Base-by-base conservation (phyloP, 129 eudicot species). In the Mikania micrantha region DNA sequence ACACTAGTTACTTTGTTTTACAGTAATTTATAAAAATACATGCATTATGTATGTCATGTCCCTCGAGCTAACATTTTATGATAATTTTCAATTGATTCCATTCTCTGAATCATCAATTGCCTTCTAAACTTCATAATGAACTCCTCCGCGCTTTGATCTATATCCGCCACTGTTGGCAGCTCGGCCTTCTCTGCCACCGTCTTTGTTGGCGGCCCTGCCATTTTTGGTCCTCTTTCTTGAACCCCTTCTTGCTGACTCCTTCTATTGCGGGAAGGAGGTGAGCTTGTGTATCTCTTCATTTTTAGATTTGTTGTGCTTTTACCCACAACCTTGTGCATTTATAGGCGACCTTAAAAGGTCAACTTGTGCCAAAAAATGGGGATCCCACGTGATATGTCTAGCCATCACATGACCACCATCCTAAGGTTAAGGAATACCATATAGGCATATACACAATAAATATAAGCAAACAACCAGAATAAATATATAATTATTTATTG, bases 51-150 rank as follows among this genome's bases (percentile, higher is more conserved):
- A 39, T 52, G 22, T 59, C 74, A 88, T 25, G 88, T 83, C 25
- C 89, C 87, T 65, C 96, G 81, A 16, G 82, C 82, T 41, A 88
- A 78, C 92, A 82, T 78, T 31, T 86, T 78, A 62, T 86, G 79
- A 39, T 75, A 87, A 27, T 85, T 90, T 60, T 90, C 97, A 25
- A 87, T 83, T 3, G 97, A 88, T 64, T 91, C 88, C 60, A 91
- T 75, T 81, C 97, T 88, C 31, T 91, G 93, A 52, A 91, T 82
- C 57, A 64, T 80, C 70, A 88, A 69, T 24, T 91, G 93, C 35
- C 85, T 83, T 79, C 82, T 83, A 78, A 91, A 91, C 52, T 85
- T 91, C 81, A 73, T 73, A 27, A 91, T 91, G 70, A 91, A 91
- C 7, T 83, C 90, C 65, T 87, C 94, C 0, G 97, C 95, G 36